Evolutionary conservation across 768 basidiomycete genomes (phyloP).

Genomic region (Hypholoma sublateritium): DNA sequence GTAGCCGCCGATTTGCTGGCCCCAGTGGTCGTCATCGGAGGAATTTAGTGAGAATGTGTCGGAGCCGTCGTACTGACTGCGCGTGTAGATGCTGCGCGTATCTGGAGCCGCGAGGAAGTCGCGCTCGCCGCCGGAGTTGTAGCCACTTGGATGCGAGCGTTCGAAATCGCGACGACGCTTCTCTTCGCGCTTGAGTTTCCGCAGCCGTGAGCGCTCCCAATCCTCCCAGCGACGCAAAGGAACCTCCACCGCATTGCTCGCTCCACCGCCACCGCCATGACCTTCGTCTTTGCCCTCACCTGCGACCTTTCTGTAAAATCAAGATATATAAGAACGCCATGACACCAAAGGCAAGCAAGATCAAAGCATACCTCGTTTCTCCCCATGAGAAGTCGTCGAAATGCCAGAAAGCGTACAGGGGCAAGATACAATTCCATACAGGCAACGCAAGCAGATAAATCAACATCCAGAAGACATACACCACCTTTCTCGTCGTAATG

Average conservation of each 20-base stretch:
- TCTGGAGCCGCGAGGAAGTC: conserved; percentile 63
- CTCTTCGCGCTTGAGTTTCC: conserved; percentile 88
- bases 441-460: conserved; percentile 92
- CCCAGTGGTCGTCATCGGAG: conserved; percentile 96
- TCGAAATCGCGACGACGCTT: conserved; percentile 80
- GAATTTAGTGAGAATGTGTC: conserved; percentile 81
- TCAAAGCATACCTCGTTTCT: conserved; percentile 77
- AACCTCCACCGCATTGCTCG: conserved; percentile 57
- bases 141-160: conserved; percentile 69
- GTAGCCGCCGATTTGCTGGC: conserved; percentile 91
- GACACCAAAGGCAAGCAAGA: neutral
- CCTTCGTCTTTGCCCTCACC: conserved; percentile 82
- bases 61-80: conserved; percentile 72
- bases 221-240: conserved; percentile 99
- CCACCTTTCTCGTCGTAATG: conserved; percentile 90
- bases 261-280: conserved; percentile 67
- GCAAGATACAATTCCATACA: conserved; percentile 94
- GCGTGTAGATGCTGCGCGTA: conserved; percentile 40
- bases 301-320: conserved; percentile 79
- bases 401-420: conserved; percentile 98
- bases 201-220: conserved; percentile 94
- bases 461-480: conserved; percentile 98
- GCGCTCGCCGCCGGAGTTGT: conserved; percentile 52
- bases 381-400: conserved; percentile 99
- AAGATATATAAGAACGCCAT: conserved; percentile 14